These are phyloP conservation scores for Aspergillus sp. DNA, from an alignment of 2,329 filamentous ascomycete species.

Conservation along the genomic window DNA sequence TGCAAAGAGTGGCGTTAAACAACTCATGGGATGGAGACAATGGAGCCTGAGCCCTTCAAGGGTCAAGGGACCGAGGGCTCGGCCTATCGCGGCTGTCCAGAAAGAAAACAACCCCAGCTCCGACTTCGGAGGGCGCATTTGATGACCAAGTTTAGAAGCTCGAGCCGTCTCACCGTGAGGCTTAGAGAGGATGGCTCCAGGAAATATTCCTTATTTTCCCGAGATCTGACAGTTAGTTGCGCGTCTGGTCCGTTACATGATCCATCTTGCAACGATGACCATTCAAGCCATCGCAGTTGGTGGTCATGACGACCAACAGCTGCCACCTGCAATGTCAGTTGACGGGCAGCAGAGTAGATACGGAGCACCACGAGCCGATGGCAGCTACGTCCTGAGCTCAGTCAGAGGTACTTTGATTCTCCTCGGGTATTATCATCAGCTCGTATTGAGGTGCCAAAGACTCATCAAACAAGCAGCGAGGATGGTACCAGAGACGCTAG, in stretches of 20 bases:
- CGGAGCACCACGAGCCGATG: too few relatives aligned
- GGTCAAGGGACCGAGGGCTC: not conserved
- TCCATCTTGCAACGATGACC: constrained; percentile 11
- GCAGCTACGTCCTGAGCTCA: too few relatives aligned
- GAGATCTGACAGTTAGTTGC: constrained; percentile 12
- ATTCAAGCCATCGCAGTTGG: constrained; percentile 7
- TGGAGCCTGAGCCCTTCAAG: not conserved
- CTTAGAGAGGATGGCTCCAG: constrained; percentile 2
- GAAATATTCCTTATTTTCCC: constrained; percentile 16
- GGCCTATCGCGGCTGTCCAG: constrained; percentile 3
- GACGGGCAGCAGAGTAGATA: not conserved
- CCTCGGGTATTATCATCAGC: not conserved
- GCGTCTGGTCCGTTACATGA: constrained; percentile 10
- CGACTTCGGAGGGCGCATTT: constrained; percentile 12
- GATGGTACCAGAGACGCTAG: constrained; percentile 4
- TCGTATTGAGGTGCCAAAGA: constrained; percentile 10
- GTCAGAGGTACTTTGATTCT: not conserved
- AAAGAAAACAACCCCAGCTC: constrained; percentile 9
- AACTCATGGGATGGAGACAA: not conserved
- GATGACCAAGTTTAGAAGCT: constrained; percentile 1
- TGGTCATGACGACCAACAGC: constrained; percentile 9
- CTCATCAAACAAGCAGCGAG: not conserved
- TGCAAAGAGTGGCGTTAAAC: not conserved
- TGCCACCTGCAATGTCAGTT: constrained; percentile 16
- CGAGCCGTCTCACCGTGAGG: constrained; percentile 1